Base-by-base conservation (phyloP, 345 rosid species). In the Firmiana major region DNA sequence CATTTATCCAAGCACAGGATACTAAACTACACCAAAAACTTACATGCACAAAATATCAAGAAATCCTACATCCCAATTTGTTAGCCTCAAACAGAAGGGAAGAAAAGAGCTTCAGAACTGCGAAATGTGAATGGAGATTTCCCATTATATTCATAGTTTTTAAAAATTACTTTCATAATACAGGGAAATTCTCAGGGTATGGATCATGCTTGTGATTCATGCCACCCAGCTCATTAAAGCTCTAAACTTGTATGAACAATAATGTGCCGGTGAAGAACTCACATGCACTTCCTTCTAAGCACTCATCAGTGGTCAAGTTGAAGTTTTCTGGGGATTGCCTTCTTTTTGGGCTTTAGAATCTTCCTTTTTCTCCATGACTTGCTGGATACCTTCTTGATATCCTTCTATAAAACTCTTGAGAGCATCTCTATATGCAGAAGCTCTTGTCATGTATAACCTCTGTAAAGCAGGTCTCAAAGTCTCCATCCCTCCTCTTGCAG, bases 401-500 rank as follows among this genome's bases (percentile, higher is more conserved):
- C 74, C 74, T 58, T 67, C 67, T 22, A 77, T 77, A 43, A 68
- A 77, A 67, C 79, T 77, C 55, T 42, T 40, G 34, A 93, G 91
- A 81, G 94, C 97, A 84, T 96, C 97, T 87, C 86, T 88, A 66
- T 88, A 96, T 6, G 94, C 88, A 76, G 97, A 92, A 71, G 92
- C 97, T 79, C 93, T 87, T 19, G 92, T 93, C 97, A 93, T 90
- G 92, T 91, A 93, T 48, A 96, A 72, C 64, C 92, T 88, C 79
- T 94, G 99, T 87, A 90, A 89, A 67, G 97, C 94, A 75, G 97
- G 97, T 83, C 90, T 86, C 73, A 94, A 75, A 26, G 97, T 91
- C 89, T 91, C 97, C 92, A 91, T 90, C 38, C 97, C 98, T 74
- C 99, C 97, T 83, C 88, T 89, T 45, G 97, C 97, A 83, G 97